Percentiles rank a stretch among this genome's conserved stretches.
Conservation (phyloP, 495 filamentous ascomycete genomes). For the Halenospora varia region DNA sequence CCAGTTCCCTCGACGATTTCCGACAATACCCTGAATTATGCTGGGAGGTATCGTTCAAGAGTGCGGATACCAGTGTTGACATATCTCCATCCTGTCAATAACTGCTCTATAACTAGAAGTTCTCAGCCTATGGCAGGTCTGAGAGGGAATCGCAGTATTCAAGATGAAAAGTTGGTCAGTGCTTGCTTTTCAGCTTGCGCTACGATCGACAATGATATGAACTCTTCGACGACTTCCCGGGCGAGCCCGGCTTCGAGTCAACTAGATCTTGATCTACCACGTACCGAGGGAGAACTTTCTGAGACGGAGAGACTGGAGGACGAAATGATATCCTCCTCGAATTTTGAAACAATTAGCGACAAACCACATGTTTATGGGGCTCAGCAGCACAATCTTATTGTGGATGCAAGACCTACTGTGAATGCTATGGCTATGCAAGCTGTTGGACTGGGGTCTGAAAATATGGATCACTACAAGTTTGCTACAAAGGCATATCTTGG, state of each 20-base stretch:
- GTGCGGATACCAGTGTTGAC: conserved; percentile 82
- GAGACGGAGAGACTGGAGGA: conserved; percentile 69
- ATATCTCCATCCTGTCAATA: conserved; percentile 94
- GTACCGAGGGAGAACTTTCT: conserved; percentile 38
- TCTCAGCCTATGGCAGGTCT: conserved; percentile 89
- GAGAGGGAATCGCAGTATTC: conserved; percentile 82
- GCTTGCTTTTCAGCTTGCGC: conserved; percentile 86
- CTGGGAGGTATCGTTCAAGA: conserved; percentile 80
- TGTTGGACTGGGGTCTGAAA: conserved; percentile 89
- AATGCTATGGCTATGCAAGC: conserved; percentile 97
- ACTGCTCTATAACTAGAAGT: conserved; percentile 92
- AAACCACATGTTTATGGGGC: conserved; percentile 63
- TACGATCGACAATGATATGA: conserved; percentile 41
- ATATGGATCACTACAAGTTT: conserved; percentile 95
- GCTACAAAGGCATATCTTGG: conserved; percentile 92
- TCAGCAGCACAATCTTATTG: conserved; percentile 91
- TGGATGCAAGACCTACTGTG: conserved; percentile 91
- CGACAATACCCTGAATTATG: conserved; percentile 94
- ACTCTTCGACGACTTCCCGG: conserved; percentile 35
- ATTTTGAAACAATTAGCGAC: conserved; percentile 37
- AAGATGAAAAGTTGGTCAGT: conserved; percentile 90
- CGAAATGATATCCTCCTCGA: conserved; percentile 52
- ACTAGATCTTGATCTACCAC: conserved; percentile 37
- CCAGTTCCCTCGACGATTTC: conserved; percentile 84
- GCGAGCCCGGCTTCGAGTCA: conserved; percentile 58